These are phyloP conservation scores for Acacia concinna DNA, from an alignment of 331 rosid genomes.

Conservation along the genomic window DNA sequence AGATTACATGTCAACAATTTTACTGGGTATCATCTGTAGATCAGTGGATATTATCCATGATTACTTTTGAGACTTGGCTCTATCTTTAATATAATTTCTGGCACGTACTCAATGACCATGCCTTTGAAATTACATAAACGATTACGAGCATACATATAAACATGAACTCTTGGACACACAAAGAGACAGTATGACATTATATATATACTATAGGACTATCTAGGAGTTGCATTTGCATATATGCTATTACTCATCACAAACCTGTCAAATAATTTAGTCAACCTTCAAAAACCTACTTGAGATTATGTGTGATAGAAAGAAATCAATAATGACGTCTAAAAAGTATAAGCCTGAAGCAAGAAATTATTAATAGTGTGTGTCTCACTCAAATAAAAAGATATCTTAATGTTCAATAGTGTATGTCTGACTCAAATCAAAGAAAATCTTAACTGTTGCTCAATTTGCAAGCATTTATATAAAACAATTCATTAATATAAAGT, in stretches of 20 bases:
- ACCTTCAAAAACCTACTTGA: neutral
- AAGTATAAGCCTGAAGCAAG: neutral
- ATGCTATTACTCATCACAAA: neutral
- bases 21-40: too few relatives aligned
- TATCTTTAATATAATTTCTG: too few relatives aligned
- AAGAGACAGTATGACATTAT: neutral
- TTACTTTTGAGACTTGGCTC: neutral
- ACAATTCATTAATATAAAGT: neutral
- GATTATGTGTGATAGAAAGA: neutral
- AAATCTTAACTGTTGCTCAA: neutral
- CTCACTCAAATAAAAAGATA: neutral
- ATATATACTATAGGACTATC: neutral
- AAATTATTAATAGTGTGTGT: neutral
- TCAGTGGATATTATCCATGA: too few relatives aligned
- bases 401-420: too few relatives aligned
- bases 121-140: neutral
- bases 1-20: too few relatives aligned
- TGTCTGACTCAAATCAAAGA: neutral
- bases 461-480: neutral
- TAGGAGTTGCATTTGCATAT: neutral
- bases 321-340: neutral
- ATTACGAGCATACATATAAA: neutral
- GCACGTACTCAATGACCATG: neutral
- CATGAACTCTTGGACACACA: neutral
- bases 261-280: neutral